phyloP scores from a whole-genome alignment of 2,329 filamentous ascomycete species.

The Truncatella angustata region DNA sequence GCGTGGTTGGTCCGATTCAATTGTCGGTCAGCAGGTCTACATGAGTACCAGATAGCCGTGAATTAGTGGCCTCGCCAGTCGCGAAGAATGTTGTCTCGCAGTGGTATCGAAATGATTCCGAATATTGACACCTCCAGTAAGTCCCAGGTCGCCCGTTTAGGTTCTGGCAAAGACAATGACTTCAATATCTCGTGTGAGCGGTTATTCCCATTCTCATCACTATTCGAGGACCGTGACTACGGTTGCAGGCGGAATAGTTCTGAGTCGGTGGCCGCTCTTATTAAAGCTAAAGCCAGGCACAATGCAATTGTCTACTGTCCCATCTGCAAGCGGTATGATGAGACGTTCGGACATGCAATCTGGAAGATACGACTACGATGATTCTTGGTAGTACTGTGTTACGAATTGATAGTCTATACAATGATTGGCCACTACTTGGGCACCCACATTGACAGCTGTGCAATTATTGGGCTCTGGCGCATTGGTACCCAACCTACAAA shows the following conservation, averaged over 20 bases:
- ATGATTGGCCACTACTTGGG: conserved; percentile 31
- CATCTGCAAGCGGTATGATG: conserved; percentile 19
- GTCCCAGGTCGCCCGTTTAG: too few relatives aligned
- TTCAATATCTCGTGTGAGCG: too few relatives aligned
- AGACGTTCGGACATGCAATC: conserved; percentile 11
- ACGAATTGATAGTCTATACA: conserved; percentile 7
- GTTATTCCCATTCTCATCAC: too few relatives aligned
- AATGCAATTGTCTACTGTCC: too few relatives aligned
- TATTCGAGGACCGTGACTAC: too few relatives aligned
- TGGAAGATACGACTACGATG: not conserved
- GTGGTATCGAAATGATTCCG: too few relatives aligned
- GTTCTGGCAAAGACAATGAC: too few relatives aligned
- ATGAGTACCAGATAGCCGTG: not conserved
- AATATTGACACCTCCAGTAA: too few relatives aligned
- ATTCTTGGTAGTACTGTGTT: not conserved
- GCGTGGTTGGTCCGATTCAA: conserved; percentile 11
- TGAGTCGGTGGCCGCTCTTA: too few relatives aligned
- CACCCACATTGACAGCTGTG: conserved; percentile 24
- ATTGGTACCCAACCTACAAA: conserved; percentile 43
- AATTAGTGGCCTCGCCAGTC: not conserved
- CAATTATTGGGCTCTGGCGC: conserved; percentile 39
- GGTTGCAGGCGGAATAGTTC: too few relatives aligned
- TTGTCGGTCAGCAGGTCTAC: conserved; percentile 11
- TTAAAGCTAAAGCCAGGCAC: too few relatives aligned
- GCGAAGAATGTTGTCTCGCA: too few relatives aligned